Conservation (phyloP, 2,329 filamentous ascomycete genomes). For the Diplodia mutila region DNA sequence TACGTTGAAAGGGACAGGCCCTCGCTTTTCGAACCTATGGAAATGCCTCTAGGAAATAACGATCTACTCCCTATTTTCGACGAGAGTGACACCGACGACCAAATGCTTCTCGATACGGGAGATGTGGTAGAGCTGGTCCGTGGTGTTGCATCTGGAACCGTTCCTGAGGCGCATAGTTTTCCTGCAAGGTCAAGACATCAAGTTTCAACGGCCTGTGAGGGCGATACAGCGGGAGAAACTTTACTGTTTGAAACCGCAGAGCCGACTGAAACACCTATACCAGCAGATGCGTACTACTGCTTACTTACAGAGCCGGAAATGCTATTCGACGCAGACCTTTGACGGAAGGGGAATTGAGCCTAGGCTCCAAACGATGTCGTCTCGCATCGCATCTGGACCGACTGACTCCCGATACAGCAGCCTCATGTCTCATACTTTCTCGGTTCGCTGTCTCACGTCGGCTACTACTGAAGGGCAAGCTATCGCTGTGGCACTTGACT, state of each 20-base stretch:
- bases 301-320: constrained; percentile 7
- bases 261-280: background rate
- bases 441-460: background rate
- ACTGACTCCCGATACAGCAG: background rate
- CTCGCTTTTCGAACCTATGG: background rate
- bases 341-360: background rate
- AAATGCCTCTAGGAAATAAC: background rate
- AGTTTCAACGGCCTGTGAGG: background rate
- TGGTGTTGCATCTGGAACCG: background rate
- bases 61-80: background rate
- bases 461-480: background rate
- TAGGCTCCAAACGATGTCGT: background rate
- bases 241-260: background rate
- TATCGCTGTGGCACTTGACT: background rate
- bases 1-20: background rate
- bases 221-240: background rate
- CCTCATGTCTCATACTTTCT: background rate
- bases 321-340: background rate
- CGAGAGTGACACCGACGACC: background rate
- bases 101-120: background rate
- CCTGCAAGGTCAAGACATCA: constrained; percentile 1
- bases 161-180: background rate
- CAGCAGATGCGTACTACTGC: background rate
- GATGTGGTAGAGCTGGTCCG: background rate
- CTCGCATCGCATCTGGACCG: background rate